Percentiles rank a stretch among this genome's conserved stretches.
These are phyloP conservation scores for Metschnikowia henanensis DNA, from an alignment of 805 yeast species.

Conservation along the genomic window DNA sequence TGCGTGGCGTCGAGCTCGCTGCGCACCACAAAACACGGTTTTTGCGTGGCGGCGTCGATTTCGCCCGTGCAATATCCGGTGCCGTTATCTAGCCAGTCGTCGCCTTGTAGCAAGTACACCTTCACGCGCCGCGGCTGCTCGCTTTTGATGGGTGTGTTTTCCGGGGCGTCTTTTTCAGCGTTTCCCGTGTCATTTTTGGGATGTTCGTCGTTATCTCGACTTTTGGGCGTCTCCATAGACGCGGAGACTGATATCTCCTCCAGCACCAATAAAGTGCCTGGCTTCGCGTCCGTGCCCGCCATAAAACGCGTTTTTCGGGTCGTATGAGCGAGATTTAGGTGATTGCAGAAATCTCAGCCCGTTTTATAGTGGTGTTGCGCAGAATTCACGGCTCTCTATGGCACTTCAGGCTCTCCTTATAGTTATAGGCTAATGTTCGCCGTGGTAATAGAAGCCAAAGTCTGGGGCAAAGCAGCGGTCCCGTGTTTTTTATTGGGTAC, in stretches of 20 bases:
- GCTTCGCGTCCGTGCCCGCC: slow-evolving; percentile 3
- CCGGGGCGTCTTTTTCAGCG: background rate
- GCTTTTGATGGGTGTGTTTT: slow-evolving; percentile 10
- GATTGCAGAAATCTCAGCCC: no score
- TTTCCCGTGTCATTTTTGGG: no score
- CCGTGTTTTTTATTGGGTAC: no score
- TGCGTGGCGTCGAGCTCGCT: slow-evolving; percentile 65
- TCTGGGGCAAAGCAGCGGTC: no score
- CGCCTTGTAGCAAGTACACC: slow-evolving; percentile 80
- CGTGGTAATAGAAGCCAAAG: no score
- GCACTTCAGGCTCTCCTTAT: no score
- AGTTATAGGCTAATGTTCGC: no score
- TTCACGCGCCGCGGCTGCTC: slow-evolving; percentile 74
- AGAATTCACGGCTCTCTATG: no score
- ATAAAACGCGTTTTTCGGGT: background rate
- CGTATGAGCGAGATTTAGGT: no score
- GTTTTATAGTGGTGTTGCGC: no score
- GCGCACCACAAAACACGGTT: slow-evolving; percentile 67
- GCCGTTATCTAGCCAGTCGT: slow-evolving; percentile 89
- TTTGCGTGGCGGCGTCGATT: slow-evolving; percentile 27
- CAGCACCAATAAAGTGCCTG: slow-evolving; percentile 2
- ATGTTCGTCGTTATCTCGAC: no score
- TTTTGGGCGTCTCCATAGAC: background rate
- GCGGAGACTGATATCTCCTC: background rate
- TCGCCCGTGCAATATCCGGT: slow-evolving; percentile 89